phyloP scores from a whole-genome alignment of 805 yeast species.

The Ogataea trehalophila region DNA sequence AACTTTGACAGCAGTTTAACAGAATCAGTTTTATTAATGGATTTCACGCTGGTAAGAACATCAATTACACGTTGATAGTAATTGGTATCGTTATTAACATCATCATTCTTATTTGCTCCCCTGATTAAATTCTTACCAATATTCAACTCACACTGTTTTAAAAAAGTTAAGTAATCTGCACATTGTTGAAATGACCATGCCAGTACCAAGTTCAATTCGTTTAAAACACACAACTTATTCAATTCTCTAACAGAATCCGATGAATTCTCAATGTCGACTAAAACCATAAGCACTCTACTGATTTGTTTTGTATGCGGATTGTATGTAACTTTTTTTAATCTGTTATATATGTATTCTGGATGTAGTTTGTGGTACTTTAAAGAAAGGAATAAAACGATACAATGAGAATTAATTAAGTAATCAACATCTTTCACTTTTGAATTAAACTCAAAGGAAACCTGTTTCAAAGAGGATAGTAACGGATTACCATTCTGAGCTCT shows the following conservation, averaged over 20 bases:
- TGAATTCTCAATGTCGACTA: slow-evolving; percentile 61
- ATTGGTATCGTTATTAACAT: slow-evolving; percentile 28
- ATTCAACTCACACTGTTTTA: slow-evolving; percentile 31
- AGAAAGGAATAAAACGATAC: slow-evolving; percentile 58
- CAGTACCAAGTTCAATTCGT: slow-evolving; percentile 43
- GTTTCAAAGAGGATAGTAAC: slow-evolving; percentile 48
- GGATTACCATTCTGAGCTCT: slow-evolving; percentile 74
- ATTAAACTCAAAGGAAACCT: slow-evolving; percentile 50
- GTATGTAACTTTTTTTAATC: slow-evolving; percentile 36
- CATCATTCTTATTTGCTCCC: slow-evolving; percentile 33
- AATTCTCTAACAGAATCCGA: slow-evolving; percentile 44
- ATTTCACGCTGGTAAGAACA: slow-evolving; percentile 39
- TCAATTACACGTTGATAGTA: slow-evolving; percentile 42
- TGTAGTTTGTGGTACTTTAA: slow-evolving; percentile 70
- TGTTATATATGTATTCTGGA: slow-evolving; percentile 66
- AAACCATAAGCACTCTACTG: slow-evolving; percentile 49
- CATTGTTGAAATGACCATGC: slow-evolving; percentile 57
- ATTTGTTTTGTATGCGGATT: slow-evolving; percentile 14
- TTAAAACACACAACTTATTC: slow-evolving; percentile 43
- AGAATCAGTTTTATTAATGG: slow-evolving; percentile 52
- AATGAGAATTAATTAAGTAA: slow-evolving; percentile 54
- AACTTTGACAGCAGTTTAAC: slow-evolving; percentile 45
- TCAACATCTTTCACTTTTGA: slow-evolving; percentile 49
- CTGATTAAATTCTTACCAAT: slow-evolving; percentile 33
- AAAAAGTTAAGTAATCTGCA: slow-evolving; percentile 35